These are phyloP conservation scores for Lotus japonicus DNA, from an alignment of 306 rosid species.

Conservation along the genomic window DNA sequence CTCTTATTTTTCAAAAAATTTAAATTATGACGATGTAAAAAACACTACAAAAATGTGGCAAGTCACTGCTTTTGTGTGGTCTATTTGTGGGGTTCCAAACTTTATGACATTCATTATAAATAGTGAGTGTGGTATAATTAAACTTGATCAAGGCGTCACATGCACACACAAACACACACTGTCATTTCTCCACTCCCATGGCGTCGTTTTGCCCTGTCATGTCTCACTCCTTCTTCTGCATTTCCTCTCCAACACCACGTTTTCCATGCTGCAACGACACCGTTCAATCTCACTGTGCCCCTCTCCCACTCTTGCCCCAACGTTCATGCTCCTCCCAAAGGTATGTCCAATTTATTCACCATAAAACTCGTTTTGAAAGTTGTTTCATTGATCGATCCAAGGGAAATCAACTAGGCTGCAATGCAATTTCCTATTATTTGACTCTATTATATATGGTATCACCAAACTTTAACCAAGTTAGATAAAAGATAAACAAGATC, in stretches of 20 bases:
- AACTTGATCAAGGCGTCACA: neutral
- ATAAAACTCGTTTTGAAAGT: neutral
- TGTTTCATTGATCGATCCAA: too few relatives aligned
- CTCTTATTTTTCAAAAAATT: too few relatives aligned
- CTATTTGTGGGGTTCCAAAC: too few relatives aligned
- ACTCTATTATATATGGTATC: neutral
- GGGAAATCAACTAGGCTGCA: neutral
- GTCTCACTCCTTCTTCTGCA: neutral
- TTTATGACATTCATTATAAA: neutral
- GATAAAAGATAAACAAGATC: too few relatives aligned
- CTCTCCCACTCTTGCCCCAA: neutral
- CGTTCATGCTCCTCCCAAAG: neutral
- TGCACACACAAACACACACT: neutral
- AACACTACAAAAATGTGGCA: too few relatives aligned
- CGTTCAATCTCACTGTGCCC: neutral
- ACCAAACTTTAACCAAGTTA: too few relatives aligned
- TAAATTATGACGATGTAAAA: too few relatives aligned
- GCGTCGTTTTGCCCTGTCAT: neutral
- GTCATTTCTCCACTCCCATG: constrained; percentile 7
- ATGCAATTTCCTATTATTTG: neutral
- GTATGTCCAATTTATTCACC: neutral
- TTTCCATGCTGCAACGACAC: neutral
- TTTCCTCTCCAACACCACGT: neutral
- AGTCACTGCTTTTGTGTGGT: too few relatives aligned
- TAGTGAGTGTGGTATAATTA: neutral